A percentile compares a stretch with the other conserved stretches of the same genome.
Evolutionary conservation across 257 asterid species (phyloP).

Genomic region (Ajuga chamaepitys): DNA sequence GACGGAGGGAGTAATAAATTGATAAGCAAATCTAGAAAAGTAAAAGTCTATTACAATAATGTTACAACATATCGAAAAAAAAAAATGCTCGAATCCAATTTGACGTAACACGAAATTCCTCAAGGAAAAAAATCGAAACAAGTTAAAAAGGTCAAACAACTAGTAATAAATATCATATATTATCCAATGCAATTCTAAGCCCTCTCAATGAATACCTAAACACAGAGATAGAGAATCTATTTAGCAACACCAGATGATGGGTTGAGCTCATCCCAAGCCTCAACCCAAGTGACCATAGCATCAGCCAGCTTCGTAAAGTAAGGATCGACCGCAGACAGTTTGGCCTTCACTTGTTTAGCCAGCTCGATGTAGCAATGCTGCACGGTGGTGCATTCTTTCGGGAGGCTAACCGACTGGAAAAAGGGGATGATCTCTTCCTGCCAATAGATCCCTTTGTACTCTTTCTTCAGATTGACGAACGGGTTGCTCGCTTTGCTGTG

Average conservation of each 20-base stretch:
- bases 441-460: conserved; percentile 80
- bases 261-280: conserved; percentile 91
- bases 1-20: too few species aligned
- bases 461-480: conserved; percentile 72
- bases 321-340: conserved; percentile 45
- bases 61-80: conserved; percentile 8
- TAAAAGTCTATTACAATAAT: too few species aligned
- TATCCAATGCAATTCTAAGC: conserved; percentile 10
- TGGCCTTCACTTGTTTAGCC: conserved; percentile 57
- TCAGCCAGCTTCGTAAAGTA: conserved; percentile 68
- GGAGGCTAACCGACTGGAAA: conserved; percentile 42
- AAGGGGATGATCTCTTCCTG: conserved; percentile 75
- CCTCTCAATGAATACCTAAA: conserved; percentile 4
- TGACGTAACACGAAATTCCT: conserved; percentile 9
- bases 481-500: conserved; percentile 95
- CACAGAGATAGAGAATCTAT: conserved; percentile 20
- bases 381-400: conserved; percentile 60
- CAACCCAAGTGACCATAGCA: conserved; percentile 81
- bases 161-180: neutral
- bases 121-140: conserved; percentile 8
- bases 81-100: conserved; percentile 17
- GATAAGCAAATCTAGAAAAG: too few species aligned
- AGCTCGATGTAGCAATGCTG: conserved; percentile 67
- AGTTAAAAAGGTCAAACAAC: conserved; percentile 1
- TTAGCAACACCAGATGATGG: conserved; percentile 38